A percentile compares a stretch with the other conserved stretches of the same genome.
Conservation (phyloP, 306 rosid species). For the Arachis stenosperma region DNA sequence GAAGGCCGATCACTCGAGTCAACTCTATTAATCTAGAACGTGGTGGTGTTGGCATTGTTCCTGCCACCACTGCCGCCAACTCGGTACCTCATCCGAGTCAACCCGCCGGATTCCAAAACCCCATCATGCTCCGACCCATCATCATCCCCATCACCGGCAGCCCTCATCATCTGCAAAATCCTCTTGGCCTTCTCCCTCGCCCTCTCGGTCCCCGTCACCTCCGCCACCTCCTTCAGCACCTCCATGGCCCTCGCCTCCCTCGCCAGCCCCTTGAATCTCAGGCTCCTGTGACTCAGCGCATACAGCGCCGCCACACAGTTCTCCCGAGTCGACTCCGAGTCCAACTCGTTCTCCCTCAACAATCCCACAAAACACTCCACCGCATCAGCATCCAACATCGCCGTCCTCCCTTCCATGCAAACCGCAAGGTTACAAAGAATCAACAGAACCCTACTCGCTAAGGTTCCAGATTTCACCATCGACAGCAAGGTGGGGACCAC, state of each 20-base stretch:
- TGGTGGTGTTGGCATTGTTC: slow-evolving; percentile 55
- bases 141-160: slow-evolving; percentile 46
- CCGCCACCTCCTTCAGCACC: slow-evolving; percentile 66
- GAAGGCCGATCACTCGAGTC: not conserved
- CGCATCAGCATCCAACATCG: slow-evolving; percentile 81
- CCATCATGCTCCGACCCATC: slow-evolving; percentile 34
- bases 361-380: slow-evolving; percentile 67
- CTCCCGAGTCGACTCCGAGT: slow-evolving; percentile 79
- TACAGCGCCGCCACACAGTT: slow-evolving; percentile 78
- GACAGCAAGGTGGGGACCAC: slow-evolving; percentile 60
- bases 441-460: slow-evolving; percentile 61
- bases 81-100: slow-evolving; percentile 47
- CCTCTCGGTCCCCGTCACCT: slow-evolving; percentile 78
- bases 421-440: slow-evolving; percentile 77
- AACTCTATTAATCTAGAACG: slow-evolving; percentile 49
- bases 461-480: slow-evolving; percentile 48
- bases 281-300: slow-evolving; percentile 77
- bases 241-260: slow-evolving; percentile 80
- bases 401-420: slow-evolving; percentile 69
- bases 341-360: slow-evolving; percentile 57
- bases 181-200: slow-evolving; percentile 80
- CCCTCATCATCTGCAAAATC: slow-evolving; percentile 72
- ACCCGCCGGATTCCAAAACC: slow-evolving; percentile 43
- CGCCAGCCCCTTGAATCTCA: slow-evolving; percentile 87
- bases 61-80: slow-evolving; percentile 37